A percentile compares a stretch with the other conserved stretches of the same genome.
Evolutionary conservation across 805 yeast genomes (phyloP).

Genomic region (Ogataea neopini): DNA sequence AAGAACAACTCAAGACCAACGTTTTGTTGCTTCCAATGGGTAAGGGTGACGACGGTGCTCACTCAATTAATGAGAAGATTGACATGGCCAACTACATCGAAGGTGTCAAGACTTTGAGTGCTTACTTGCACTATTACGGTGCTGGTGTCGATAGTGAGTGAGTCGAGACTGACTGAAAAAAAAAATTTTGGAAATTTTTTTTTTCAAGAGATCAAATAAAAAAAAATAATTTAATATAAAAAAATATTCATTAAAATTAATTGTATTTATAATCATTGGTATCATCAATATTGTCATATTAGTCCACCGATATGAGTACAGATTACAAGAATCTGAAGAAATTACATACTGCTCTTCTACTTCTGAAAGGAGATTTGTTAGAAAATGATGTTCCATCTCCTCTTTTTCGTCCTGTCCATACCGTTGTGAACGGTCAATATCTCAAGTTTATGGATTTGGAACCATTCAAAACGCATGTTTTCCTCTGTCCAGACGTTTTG

Average conservation of each 20-base stretch:
- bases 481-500: constrained; percentile 14
- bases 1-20: constrained; percentile 78
- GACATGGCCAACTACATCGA: constrained; percentile 86
- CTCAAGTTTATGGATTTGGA: constrained; percentile 18
- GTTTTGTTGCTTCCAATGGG: constrained; percentile 96
- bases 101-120: constrained; percentile 91
- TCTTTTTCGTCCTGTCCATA: constrained; percentile 7
- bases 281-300: too few relatives aligned
- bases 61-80: constrained; percentile 93
- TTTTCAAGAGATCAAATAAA: background rate
- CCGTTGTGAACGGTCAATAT: constrained; percentile 33
- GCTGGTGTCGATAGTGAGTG: constrained; percentile 21
- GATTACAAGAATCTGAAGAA: constrained; percentile 13
- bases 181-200: background rate
- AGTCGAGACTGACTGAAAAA: background rate
- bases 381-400: background rate
- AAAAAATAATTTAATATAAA: too few relatives aligned
- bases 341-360: constrained; percentile 21
- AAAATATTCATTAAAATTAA: background rate
- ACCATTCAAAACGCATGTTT: constrained; percentile 13
- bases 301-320: background rate
- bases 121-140: constrained; percentile 85
- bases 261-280: background rate
- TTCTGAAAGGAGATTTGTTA: constrained; percentile 18
- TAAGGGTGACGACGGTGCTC: constrained; percentile 99